A percentile compares a stretch with the other conserved stretches of the same genome.
phyloP scores from a whole-genome alignment of 164 flowering plant genomes.

The Vitis labrusca region DNA sequence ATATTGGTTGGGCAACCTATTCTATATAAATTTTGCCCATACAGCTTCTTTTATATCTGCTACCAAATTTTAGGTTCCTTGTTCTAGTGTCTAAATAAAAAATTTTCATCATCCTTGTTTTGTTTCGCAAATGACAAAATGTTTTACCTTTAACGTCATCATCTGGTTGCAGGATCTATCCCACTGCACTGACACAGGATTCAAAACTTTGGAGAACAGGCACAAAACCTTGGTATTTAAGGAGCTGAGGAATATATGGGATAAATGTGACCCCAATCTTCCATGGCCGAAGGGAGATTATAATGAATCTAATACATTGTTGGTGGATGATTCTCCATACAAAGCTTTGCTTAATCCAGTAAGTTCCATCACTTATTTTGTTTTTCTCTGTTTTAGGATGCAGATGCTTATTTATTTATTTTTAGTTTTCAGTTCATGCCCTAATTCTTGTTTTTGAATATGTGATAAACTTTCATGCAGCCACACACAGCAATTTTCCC shows the following conservation, averaged over 20 bases:
- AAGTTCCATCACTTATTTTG: conserved; percentile 15
- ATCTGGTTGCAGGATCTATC: conserved; percentile 55
- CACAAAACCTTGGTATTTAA: conserved; percentile 74
- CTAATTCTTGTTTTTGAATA: conserved; percentile 1
- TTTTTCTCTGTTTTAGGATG: neutral
- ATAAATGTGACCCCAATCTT: conserved; percentile 46
- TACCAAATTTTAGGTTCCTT: neutral
- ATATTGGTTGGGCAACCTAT: neutral
- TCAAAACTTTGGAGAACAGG: conserved; percentile 55
- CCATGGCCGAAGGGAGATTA: conserved; percentile 77
- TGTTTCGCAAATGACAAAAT: too few species aligned
- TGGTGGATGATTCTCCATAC: conserved; percentile 93
- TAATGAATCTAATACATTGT: conserved; percentile 72
- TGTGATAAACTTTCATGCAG: conserved; percentile 26
- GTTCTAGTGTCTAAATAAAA: too few species aligned
- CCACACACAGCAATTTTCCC: conserved; percentile 79
- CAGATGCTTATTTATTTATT: neutral
- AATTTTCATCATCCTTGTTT: too few species aligned
- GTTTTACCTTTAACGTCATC: too few species aligned
- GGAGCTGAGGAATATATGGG: conserved; percentile 78
- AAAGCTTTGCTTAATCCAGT: conserved; percentile 91
- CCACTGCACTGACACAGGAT: conserved; percentile 61
- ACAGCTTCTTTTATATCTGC: neutral
- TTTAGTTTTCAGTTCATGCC: neutral
- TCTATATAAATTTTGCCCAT: neutral